Percentiles rank a stretch among this genome's conserved stretches.
These are phyloP conservation scores for Didymella sp. DNA, from an alignment of 2,329 filamentous ascomycete species.

Conservation along the genomic window DNA sequence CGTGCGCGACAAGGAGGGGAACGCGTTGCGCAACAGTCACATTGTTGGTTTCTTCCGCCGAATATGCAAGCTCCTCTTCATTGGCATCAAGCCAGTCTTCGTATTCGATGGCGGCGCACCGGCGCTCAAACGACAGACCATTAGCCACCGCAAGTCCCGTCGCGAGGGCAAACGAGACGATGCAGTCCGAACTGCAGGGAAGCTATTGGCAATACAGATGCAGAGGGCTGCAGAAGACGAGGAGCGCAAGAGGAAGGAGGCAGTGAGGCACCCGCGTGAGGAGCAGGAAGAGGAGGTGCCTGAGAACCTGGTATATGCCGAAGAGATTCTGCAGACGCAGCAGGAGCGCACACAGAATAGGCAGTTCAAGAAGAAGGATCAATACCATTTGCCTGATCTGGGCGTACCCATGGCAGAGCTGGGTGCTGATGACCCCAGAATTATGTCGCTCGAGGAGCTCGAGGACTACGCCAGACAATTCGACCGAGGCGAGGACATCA, in stretches of 20 bases:
- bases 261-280: constrained; percentile 49
- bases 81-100: constrained; percentile 95
- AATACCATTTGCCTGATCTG: constrained; percentile 91
- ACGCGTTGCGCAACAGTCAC: constrained; percentile 93
- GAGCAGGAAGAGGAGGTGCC: constrained; percentile 74
- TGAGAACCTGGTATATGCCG: constrained; percentile 82
- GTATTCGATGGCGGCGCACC: constrained; percentile 98
- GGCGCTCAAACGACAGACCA: constrained; percentile 87
- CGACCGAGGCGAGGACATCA: constrained; percentile 87
- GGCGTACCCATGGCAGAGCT: constrained; percentile 79
- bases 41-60: constrained; percentile 97
- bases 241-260: constrained; percentile 67
- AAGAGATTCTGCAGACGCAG: constrained; percentile 83
- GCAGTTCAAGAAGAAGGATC: constrained; percentile 88
- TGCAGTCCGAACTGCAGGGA: constrained; percentile 88
- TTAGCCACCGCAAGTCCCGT: constrained; percentile 76
- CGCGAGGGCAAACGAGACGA: constrained; percentile 91
- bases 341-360: constrained; percentile 76
- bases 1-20: constrained; percentile 97
- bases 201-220: constrained; percentile 92
- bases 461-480: constrained; percentile 95
- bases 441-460: constrained; percentile 94
- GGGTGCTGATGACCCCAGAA: constrained; percentile 90
- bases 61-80: constrained; percentile 97
- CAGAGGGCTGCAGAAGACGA: constrained; percentile 89